Base-by-base conservation (phyloP, 2,329 filamentous ascomycete species). In the Colletotrichum gigasporum region DNA sequence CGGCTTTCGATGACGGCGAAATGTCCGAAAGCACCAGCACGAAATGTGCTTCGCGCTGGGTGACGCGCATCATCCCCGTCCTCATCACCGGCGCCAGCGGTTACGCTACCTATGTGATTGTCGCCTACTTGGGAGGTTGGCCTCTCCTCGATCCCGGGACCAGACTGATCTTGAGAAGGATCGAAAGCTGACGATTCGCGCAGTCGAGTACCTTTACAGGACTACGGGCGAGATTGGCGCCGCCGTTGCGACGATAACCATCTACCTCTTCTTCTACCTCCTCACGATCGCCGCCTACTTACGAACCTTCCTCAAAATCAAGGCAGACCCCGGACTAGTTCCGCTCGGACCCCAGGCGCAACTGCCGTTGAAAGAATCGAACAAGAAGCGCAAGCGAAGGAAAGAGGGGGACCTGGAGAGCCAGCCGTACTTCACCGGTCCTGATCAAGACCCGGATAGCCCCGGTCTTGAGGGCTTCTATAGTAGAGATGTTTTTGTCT, bases 401-500 rank as follows among this genome's bases (percentile, higher is more conserved):
- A 71, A 67, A 32, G 66, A 47, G 26, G 69, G 70, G n/a, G 74
- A 79, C 58, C 53, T 77, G 37, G 76, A 78, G 55, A 74, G 75
- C 59, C 74, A 74, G 60, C 73, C 71, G 18, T 74, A 78, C 54
- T 67, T 71, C 34, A 65, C 68, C n/a, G 72, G 71, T 5, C 81
- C 81, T 3, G 83, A 86, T 55, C 70, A 71, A 30, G 77, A 83
- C 60, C 83, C 85, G n/a, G 87, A 92, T 67, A 87, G 87, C 53
- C 86, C 88, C 10, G 90, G 90, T 0, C 81, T 94, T 52, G 91
- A 94, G 69, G 78, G 82, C 4, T 97, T 96, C 73, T 96, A 96
- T 73, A 90, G 85, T 67, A 92, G 91, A 73, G 90, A 97, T 69
- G 87, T 92, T 2, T 98, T 96, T 74, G 85, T 93, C 2, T 97